Conservation (phyloP, 495 filamentous ascomycete species). For the Tuber melanosporum region DNA sequence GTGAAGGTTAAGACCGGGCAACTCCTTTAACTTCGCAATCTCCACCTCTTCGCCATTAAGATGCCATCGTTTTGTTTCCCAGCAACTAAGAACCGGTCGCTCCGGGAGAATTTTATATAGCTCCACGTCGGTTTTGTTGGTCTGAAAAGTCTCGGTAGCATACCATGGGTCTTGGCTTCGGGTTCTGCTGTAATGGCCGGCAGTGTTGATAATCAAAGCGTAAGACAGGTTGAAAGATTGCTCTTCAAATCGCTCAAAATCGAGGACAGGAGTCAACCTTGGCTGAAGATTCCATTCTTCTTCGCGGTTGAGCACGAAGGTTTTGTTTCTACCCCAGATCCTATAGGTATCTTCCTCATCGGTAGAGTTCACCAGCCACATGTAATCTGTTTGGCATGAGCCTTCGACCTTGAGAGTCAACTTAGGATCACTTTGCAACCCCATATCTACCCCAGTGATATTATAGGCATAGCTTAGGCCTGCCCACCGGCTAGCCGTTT, state of each 20-base stretch:
- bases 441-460: not conserved
- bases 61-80: not conserved
- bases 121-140: too few relatives aligned
- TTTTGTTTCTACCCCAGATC: not conserved
- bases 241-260: not conserved
- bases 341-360: not conserved
- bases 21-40: not conserved
- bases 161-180: too few relatives aligned
- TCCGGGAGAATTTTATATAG: not conserved
- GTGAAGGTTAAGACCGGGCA: not conserved
- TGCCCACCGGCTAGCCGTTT: not conserved
- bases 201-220: not conserved
- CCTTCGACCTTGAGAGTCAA: not conserved
- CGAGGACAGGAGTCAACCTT: not conserved
- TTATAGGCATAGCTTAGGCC: not conserved
- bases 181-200: too few relatives aligned
- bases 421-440: not conserved
- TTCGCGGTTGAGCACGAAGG: not conserved
- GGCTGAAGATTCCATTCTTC: not conserved
- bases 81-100: too few relatives aligned
- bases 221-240: not conserved
- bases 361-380: not conserved
- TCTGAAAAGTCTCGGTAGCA: not conserved
- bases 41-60: not conserved
- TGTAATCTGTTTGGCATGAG: not conserved